Evolutionary conservation across 441 rosid species (phyloP), one percentile per base, ranked within the genome.

Genomic region (Arabidopsis hybrid): DNA sequence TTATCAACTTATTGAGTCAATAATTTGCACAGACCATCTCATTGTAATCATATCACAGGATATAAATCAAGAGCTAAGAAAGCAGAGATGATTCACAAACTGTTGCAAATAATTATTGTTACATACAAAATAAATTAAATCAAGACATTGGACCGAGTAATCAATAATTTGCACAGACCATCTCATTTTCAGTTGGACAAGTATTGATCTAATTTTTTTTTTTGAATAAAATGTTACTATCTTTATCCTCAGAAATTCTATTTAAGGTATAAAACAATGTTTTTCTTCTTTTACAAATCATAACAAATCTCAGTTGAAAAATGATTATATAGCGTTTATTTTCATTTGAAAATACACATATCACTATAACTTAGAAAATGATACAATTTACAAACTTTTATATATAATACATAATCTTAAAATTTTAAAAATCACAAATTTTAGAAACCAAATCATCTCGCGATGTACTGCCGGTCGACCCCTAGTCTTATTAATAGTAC

Each of bases 101-200:
- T 62, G n/a, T 62, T n/a, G 1, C 13, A 43, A 11, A 46, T 42
- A 31, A 9, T 32, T 63, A 14, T 32, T 63, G 10, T 26, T 42
- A 5, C 1, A 14, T 7, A 3, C 7, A 8, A 42, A 42, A 42
- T 14, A 10, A 38, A 1, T 0, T 1, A 3, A 26, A 26, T 60
- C 32, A 42, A 9, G 43, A 46, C 56, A 47, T 35, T 16, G 56
- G 56, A 64, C 42, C 14, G 32, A 64, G 17, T 47, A 47, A 32
- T 17, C 68, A 46, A 49, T 49, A 18, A 34, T 34, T 65, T 65
- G 69, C 17, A 5, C 12, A 17, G 4, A 49, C 58, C 47, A 50
- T 18, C 35, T 35, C 59, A 50, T 35, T 65, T 65, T 35, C 18
- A 35, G 46, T 1, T 49, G 58, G 17, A 18, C 69, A 49, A 34